phyloP scores from a whole-genome alignment of 2,329 filamentous ascomycete species.

The Colletotrichum sublineola region DNA sequence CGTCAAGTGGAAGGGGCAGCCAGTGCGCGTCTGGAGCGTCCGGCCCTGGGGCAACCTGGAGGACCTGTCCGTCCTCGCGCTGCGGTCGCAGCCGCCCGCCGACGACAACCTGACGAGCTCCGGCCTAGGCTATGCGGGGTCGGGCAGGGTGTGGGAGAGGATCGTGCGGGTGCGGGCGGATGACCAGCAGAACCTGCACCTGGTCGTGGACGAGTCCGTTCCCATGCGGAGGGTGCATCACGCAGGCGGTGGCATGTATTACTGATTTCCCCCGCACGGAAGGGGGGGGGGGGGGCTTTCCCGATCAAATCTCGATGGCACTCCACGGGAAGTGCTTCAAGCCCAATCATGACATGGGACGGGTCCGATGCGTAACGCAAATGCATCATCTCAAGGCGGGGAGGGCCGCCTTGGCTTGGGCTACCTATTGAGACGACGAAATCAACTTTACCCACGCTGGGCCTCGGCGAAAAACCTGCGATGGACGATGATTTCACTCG shows the following conservation, averaged over 20 bases:
- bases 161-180: constrained; percentile 7
- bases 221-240: background rate
- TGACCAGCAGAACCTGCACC: background rate
- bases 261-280: background rate
- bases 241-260: background rate
- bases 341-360: no score
- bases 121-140: background rate
- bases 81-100: constrained; percentile 5
- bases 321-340: no score
- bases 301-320: no score
- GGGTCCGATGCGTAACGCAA: background rate
- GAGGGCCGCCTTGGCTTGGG: background rate
- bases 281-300: background rate
- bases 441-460: background rate
- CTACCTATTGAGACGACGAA: background rate
- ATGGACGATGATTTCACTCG: background rate
- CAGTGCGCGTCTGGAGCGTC: constrained; percentile 13
- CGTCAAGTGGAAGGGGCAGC: background rate
- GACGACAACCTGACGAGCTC: background rate
- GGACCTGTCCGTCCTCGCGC: constrained; percentile 4
- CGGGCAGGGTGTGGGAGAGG: constrained; percentile 7
- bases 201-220: background rate
- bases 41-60: constrained; percentile 6
- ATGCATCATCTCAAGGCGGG: background rate
- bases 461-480: background rate